Conservation (phyloP, 768 basidiomycete species). For the Coprinopsis sp. region DNA sequence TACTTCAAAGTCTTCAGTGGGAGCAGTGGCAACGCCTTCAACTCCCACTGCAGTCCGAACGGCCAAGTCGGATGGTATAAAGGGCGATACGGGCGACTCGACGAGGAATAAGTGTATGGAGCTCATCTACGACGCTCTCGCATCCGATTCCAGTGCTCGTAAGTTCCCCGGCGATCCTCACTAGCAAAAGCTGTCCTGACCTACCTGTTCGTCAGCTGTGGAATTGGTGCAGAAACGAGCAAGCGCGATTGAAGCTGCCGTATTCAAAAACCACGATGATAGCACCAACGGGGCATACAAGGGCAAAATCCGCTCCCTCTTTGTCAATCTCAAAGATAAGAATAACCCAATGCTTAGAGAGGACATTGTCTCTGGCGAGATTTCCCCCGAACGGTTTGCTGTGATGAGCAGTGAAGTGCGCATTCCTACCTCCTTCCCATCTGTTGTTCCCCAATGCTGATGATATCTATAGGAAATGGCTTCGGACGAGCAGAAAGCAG, state of each 20-base stretch:
- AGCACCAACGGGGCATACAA: constrained; percentile 54
- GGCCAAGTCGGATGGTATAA: constrained; percentile 68
- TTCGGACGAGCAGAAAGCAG: constrained; percentile 83
- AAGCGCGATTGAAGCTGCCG: constrained; percentile 64
- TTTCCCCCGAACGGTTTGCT: constrained; percentile 64
- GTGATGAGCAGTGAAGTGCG: constrained; percentile 79
- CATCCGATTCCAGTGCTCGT: constrained; percentile 85
- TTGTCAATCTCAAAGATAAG: constrained; percentile 94
- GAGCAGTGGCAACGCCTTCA: constrained; percentile 32
- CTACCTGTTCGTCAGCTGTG: constrained; percentile 41
- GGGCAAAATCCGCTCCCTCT: constrained; percentile 80
- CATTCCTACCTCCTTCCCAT: constrained; percentile 2
- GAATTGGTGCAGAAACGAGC: constrained; percentile 67
- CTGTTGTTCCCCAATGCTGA: background rate
- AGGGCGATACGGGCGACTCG: constrained; percentile 56
- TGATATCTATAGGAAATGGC: constrained; percentile 77
- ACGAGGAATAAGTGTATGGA: constrained; percentile 86
- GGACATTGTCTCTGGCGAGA: constrained; percentile 78
- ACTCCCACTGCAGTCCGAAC: constrained; percentile 40
- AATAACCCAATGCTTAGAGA: constrained; percentile 84
- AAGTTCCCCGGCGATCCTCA: constrained; percentile 30
- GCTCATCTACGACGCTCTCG: constrained; percentile 89
- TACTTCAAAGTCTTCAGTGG: constrained; percentile 31
- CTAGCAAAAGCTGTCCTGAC: background rate
- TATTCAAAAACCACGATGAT: constrained; percentile 39